Evolutionary conservation across 345 rosid genomes (phyloP), one percentile per base, ranked within the genome.

Genomic region (Euphorbia peplus): DNA sequence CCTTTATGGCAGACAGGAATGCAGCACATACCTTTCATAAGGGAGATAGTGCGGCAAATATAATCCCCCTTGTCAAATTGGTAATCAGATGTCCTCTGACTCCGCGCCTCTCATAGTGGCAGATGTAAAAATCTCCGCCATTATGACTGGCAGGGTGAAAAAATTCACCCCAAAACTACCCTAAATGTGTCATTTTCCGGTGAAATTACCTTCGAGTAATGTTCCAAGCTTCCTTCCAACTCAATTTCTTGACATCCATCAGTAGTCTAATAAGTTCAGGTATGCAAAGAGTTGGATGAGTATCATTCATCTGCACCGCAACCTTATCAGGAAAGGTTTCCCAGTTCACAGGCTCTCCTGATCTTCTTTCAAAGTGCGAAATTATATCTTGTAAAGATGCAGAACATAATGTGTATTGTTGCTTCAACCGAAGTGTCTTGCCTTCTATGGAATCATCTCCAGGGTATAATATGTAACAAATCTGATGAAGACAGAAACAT

Each of bases 241-340:
- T 77, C 81, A 83, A 72, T 61, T 82, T 82, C 72, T 85, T 81
- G 22, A 75, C 69, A 73, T 85, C 87, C 59, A 79, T 72, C 64
- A 81, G 25, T 42, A 85, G 81, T 62, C 89, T 81, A 52, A 83
- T 77, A 52, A 85, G 79, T 65, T 83, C 84, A 0, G 80, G 85
- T n/a, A 83, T 79, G 75, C 83, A 83, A 48, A 83, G 79, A 24
- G 84, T 81, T 30, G 87, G 89, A 70, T 77, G 84, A 71, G 89
- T 81, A 52, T 83, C 89, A 50, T 85, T 83, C 89, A 85, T 79
- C 67, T 83, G 86, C 22, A 85, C 82, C 10, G 82, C 85, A 65
- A 81, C 82, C 46, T 81, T 85, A 51, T 79, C 81, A 8, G 85
- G 85, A 61, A 85, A 81, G 13, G 10, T 73, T 63, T 79, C 75